phyloP scores from a whole-genome alignment of 163 green algal species.

The Prototheca wickerhamii region DNA sequence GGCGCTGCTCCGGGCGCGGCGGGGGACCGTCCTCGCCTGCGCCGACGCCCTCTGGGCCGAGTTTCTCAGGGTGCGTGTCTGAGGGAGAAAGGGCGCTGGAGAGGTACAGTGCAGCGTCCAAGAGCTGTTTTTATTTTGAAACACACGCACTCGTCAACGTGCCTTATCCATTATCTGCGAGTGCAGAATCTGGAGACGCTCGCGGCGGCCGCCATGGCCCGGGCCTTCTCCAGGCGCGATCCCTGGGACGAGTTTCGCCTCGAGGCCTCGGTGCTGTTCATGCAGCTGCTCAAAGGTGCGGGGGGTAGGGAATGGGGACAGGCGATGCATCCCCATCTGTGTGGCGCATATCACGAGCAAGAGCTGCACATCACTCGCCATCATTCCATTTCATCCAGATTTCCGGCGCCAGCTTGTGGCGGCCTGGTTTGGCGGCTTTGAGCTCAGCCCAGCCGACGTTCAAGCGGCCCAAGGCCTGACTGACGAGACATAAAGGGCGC shows the following conservation, averaged over 20 bases:
- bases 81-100: neutral
- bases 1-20: neutral
- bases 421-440: neutral
- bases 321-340: neutral
- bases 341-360: neutral
- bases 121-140: neutral
- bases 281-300: conserved; percentile 11
- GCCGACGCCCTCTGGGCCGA: conserved; percentile 22
- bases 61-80: conserved; percentile 13
- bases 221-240: conserved; percentile 16
- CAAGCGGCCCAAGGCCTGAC: no score
- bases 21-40: neutral
- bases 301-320: neutral
- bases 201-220: neutral
- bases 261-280: conserved; percentile 12
- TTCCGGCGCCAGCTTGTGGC: conserved; percentile 5
- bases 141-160: neutral
- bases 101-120: neutral
- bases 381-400: neutral
- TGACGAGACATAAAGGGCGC: no score
- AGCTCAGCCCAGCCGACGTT: no score
- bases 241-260: conserved; percentile 23
- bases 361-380: neutral
- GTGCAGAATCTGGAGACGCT: conserved; percentile 7
- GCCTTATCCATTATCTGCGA: neutral